A percentile compares a stretch with the other conserved stretches of the same genome.
Evolutionary conservation across 176 grass and related monocot species (phyloP).

Genomic region (Phoenix dactylifera): DNA sequence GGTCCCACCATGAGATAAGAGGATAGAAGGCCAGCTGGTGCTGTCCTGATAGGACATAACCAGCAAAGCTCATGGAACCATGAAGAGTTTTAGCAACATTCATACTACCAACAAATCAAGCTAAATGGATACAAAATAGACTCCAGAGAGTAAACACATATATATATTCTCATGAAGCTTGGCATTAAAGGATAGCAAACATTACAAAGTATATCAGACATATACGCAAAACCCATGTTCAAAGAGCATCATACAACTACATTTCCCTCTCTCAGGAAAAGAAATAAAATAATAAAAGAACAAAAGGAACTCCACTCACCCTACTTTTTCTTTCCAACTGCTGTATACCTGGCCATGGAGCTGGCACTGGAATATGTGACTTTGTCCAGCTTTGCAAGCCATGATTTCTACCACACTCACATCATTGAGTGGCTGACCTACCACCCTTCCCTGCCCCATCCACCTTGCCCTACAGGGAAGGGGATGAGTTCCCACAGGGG

Average conservation of each 20-base stretch:
- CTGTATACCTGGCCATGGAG: conserved; percentile 1
- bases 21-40: neutral
- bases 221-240: conserved; percentile 6
- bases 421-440: conserved; percentile 22
- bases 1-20: neutral
- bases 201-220: conserved; percentile 7
- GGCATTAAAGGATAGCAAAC: neutral
- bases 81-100: neutral
- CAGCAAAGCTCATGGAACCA: neutral
- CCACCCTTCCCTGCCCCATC: conserved; percentile 12
- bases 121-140: neutral
- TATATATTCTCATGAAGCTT: neutral
- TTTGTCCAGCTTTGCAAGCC: conserved; percentile 14
- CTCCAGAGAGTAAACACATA: neutral
- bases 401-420: conserved; percentile 17
- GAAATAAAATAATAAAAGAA: conserved; percentile 2
- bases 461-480: neutral
- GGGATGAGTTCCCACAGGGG: conserved; percentile 5
- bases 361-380: conserved; percentile 2
- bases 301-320: conserved; percentile 2
- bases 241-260: neutral
- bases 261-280: neutral
- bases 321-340: conserved; percentile 1
- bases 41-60: neutral
- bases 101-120: conserved; percentile 2